Evolutionary conservation across 768 basidiomycete genomes (phyloP).

Genomic region (Lactarius vividus): DNA sequence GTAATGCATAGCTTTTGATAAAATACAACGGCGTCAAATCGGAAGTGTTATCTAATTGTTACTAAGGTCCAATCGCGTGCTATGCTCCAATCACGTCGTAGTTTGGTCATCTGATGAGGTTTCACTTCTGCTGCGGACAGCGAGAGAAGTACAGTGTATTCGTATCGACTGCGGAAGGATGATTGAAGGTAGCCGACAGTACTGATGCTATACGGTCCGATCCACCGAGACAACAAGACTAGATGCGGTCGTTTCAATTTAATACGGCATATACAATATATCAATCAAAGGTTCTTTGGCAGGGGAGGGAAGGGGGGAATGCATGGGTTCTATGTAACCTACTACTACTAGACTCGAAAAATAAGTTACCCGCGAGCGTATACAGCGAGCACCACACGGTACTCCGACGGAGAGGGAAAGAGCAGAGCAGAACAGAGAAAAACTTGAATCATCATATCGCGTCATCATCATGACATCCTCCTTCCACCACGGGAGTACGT

Average conservation of each 20-base stretch:
- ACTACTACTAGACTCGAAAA: constrained; percentile 1
- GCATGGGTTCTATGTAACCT: background rate
- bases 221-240: background rate
- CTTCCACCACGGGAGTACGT: constrained; percentile 6
- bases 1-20: background rate
- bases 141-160: too few relatives aligned
- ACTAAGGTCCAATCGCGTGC: too few relatives aligned
- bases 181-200: background rate
- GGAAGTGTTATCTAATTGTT: background rate
- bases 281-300: background rate
- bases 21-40: background rate
- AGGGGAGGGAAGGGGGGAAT: background rate
- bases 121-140: background rate
- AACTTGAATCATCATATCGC: background rate
- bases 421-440: background rate
- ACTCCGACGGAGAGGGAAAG: background rate
- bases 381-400: background rate
- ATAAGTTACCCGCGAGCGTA: constrained; percentile 11
- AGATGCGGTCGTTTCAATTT: background rate
- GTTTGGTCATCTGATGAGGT: background rate
- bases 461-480: constrained; percentile 7
- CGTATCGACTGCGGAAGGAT: background rate
- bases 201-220: background rate
- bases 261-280: background rate
- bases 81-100: too few relatives aligned